Conservation (phyloP, 805 yeast genomes). For the Pichia sporocuriosa region DNA sequence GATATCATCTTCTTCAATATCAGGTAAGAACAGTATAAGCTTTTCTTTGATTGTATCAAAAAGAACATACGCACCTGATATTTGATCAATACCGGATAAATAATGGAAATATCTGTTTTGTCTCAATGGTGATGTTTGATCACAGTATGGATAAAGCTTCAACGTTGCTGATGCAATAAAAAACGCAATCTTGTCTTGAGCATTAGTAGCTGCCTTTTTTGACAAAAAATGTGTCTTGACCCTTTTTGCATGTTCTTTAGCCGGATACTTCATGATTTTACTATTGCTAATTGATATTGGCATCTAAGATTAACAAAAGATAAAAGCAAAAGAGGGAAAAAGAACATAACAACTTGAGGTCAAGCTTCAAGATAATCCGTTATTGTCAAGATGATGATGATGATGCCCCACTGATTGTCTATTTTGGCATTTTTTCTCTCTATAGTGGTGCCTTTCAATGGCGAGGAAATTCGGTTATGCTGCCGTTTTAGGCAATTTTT, state of each 20-base stretch:
- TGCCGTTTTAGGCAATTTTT: too few relatives aligned
- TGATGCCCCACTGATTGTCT: too few relatives aligned
- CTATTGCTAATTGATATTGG: too few relatives aligned
- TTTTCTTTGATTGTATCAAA: slow-evolving; percentile 48
- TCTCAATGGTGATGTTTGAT: slow-evolving; percentile 69
- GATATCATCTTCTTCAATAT: slow-evolving; percentile 79
- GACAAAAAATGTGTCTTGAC: slow-evolving; percentile 34
- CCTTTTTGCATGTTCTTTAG: slow-evolving; percentile 63
- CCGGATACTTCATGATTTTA: slow-evolving; percentile 68
- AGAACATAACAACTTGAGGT: too few relatives aligned
- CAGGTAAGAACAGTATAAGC: slow-evolving; percentile 71
- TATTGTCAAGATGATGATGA: too few relatives aligned
- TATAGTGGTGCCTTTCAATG: too few relatives aligned
- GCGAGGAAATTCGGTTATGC: too few relatives aligned
- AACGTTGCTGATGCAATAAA: slow-evolving; percentile 56
- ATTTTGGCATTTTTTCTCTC: too few relatives aligned
- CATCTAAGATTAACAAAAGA: too few relatives aligned
- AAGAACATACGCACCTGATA: slow-evolving; percentile 68
- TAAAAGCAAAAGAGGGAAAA: too few relatives aligned
- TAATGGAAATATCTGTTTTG: slow-evolving; percentile 91
- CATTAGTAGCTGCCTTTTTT: slow-evolving; percentile 12
- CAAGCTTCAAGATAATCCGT: too few relatives aligned
- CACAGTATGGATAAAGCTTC: slow-evolving; percentile 66
- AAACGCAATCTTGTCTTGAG: slow-evolving; percentile 30
- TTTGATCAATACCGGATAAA: slow-evolving; percentile 66